Percentiles rank a stretch among this genome's conserved stretches.
Conservation (phyloP, 176 grass and related monocot species). For the Triticum timopheevii region DNA sequence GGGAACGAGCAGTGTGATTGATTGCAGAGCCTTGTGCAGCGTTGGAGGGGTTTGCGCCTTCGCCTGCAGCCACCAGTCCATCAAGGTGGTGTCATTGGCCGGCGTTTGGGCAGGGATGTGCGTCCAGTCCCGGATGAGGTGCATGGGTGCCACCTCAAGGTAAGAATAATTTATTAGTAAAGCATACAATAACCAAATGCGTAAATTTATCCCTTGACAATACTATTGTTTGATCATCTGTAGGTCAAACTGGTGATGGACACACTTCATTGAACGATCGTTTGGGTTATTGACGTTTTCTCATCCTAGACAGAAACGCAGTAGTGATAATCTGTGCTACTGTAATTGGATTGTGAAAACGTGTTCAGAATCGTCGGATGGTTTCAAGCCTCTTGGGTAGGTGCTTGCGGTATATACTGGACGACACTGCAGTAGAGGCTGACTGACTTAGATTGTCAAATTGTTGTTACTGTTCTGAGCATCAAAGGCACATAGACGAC, state of each 20-base stretch:
- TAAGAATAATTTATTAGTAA: constrained; percentile 13
- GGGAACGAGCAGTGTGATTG: no score
- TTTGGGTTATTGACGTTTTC: constrained; percentile 65
- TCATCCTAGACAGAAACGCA: neutral
- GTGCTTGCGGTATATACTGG: neutral
- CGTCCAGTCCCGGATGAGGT: no score
- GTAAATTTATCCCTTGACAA: constrained; percentile 2
- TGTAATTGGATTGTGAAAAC: neutral
- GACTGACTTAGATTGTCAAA: no score
- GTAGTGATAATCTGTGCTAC: neutral
- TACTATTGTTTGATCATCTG: constrained; percentile 17
- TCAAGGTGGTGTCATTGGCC: no score
- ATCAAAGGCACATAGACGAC: neutral
- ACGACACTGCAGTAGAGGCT: neutral
- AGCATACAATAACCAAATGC: neutral
- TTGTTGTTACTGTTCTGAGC: neutral
- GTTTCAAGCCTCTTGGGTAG: no score
- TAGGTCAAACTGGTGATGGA: constrained; percentile 98
- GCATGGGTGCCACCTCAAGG: constrained; percentile 34
- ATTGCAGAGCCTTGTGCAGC: no score
- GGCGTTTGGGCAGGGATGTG: no score
- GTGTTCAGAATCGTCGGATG: neutral
- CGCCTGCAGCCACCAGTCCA: no score
- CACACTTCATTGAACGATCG: constrained; percentile 86
- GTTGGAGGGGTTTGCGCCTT: no score